Evolutionary conservation across 2,329 filamentous ascomycete species (phyloP), one percentile per base, ranked within the genome.

Genomic region (Penicillium sp.): DNA sequence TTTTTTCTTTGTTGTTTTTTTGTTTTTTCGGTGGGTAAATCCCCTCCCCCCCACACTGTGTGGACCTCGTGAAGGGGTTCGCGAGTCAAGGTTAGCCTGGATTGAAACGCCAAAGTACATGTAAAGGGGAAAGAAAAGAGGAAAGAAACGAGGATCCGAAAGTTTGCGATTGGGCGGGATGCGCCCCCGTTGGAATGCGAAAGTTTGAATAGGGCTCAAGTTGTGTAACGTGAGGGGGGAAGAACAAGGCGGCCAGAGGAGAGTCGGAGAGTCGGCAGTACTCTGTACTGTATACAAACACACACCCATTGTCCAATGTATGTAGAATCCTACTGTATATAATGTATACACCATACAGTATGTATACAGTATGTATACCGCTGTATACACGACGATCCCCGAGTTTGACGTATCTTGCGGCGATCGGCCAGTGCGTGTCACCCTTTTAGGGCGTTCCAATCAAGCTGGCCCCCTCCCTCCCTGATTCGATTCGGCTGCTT

Each of bases 341-440:
- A n/a, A n/a, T n/a, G n/a, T n/a, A n/a, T n/a, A n/a, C n/a, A n/a
- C n/a, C n/a, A n/a, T n/a, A n/a, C n/a, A n/a, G n/a, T n/a, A n/a
- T n/a, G n/a, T n/a, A n/a, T n/a, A n/a, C n/a, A n/a, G n/a, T n/a
- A n/a, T n/a, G n/a, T n/a, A n/a, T n/a, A n/a, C n/a, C n/a, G n/a
- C n/a, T n/a, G n/a, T n/a, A n/a, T n/a, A n/a, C n/a, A n/a, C n/a
- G n/a, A n/a, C n/a, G n/a, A n/a, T 46, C 44, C 45, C 49, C 32
- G 27, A 47, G 46, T 48, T 57, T 63, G 60, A 60, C 57, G 54
- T 63, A 62, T 55, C 43, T 20, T 39, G 43, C 48, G 33, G 44
- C 43, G 55, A 63, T 63, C 59, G 42, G 43, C 60, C 51, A 21
- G 42, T 29, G 37, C 41, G 41, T 32, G 37, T 40, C 54, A 51